These are phyloP conservation scores for Hericium rajendrae DNA, from an alignment of 768 basidiomycete genomes.

Conservation along the genomic window DNA sequence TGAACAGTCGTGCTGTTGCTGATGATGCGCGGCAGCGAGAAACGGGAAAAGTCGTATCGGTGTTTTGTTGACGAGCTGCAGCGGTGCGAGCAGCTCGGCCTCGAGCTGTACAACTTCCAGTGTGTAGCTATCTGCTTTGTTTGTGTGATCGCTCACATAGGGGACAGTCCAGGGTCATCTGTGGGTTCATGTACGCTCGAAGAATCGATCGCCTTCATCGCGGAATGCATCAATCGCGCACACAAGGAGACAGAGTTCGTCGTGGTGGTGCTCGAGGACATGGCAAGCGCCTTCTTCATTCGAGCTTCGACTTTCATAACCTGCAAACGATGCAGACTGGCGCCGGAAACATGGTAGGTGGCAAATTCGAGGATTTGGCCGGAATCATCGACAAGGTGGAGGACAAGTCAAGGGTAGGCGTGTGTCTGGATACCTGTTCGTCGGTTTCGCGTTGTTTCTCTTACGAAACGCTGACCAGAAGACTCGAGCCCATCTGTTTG, in stretches of 20 bases:
- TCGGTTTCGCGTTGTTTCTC: conserved; percentile 2
- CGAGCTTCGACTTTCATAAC: neutral
- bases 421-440: conserved; percentile 80
- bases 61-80: conserved; percentile 80
- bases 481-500: conserved; percentile 59
- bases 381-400: conserved; percentile 61
- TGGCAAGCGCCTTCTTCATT: conserved; percentile 36
- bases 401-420: conserved; percentile 67
- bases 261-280: conserved; percentile 70
- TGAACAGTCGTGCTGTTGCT: neutral
- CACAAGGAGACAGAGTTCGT: conserved; percentile 53
- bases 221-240: conserved; percentile 64
- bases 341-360: conserved; percentile 69
- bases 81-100: conserved; percentile 67
- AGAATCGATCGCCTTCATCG: conserved; percentile 54
- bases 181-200: conserved; percentile 57
- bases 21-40: conserved; percentile 31
- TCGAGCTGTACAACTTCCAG: conserved; percentile 81
- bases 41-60: conserved; percentile 59
- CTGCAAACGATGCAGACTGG: conserved; percentile 48
- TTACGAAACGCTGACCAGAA: neutral
- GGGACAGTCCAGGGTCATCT: conserved; percentile 67
- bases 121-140: conserved; percentile 27
- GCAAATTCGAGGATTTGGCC: conserved; percentile 55
- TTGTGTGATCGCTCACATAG: neutral